Evolutionary conservation across 1,139 yeast species (phyloP).

Genomic region (Yamadazyma triangularis): DNA sequence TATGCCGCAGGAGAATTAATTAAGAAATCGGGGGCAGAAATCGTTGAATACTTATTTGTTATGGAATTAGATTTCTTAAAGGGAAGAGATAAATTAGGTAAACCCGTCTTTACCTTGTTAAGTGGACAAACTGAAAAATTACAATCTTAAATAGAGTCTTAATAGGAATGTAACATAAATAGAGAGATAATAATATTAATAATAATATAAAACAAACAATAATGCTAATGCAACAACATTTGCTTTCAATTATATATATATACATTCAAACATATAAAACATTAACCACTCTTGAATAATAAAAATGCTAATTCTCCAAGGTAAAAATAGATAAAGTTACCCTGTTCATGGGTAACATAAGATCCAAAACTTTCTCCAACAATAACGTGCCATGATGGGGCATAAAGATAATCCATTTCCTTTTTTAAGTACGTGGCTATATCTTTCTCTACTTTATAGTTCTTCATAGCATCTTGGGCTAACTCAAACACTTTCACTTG

Average conservation of each 20-base stretch:
- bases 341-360: conserved; percentile 86
- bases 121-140: conserved; percentile 69
- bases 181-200: too few species aligned
- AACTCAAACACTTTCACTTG: conserved; percentile 58
- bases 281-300: conserved; percentile 67
- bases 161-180: too few species aligned
- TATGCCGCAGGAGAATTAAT: conserved; percentile 88
- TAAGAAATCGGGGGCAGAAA: conserved; percentile 56
- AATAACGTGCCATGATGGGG: conserved; percentile 92
- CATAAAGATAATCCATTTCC: conserved; percentile 56
- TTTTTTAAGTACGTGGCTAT: conserved; percentile 80
- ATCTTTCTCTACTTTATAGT: conserved; percentile 58
- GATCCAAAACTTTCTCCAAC: conserved; percentile 94
- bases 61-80: conserved; percentile 93
- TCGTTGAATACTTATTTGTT: conserved; percentile 78
- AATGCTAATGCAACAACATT: too few species aligned
- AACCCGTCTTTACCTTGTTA: conserved; percentile 82
- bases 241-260: too few species aligned
- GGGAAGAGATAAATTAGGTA: conserved; percentile 84
- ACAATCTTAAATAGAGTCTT: neutral
- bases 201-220: too few species aligned
- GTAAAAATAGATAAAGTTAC: conserved; percentile 80
- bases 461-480: conserved; percentile 43
- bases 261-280: too few species aligned
- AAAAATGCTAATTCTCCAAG: conserved; percentile 77